Evolutionary conservation across 129 eudicot species (phyloP).

Genomic region (Helichrysum umbraculigerum): DNA sequence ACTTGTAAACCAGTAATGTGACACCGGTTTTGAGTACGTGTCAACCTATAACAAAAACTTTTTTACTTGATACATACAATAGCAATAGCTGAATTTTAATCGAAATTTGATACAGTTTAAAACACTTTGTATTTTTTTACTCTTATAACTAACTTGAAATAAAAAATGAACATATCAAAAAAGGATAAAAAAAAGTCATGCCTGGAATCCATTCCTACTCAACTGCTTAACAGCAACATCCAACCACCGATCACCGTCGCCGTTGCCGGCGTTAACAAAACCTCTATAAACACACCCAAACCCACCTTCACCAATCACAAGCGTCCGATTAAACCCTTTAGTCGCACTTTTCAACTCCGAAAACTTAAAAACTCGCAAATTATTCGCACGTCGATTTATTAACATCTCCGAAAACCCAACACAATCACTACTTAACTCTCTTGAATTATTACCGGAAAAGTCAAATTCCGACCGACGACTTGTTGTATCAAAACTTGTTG

Average conservation of each 20-base stretch:
- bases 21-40: too few species aligned
- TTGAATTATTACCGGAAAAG: slow-evolving; percentile 35
- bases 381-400: slow-evolving; percentile 48
- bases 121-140: too few species aligned
- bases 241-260: slow-evolving; percentile 33
- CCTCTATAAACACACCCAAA: slow-evolving; percentile 87
- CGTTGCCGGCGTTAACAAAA: slow-evolving; percentile 32
- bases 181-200: slow-evolving; percentile 42
- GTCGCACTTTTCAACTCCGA: slow-evolving; percentile 75
- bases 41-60: too few species aligned
- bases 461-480: slow-evolving; percentile 66
- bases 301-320: slow-evolving; percentile 88
- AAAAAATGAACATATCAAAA: background rate
- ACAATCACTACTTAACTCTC: slow-evolving; percentile 37
- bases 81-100: too few species aligned
- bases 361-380: slow-evolving; percentile 65
- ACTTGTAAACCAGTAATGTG: too few species aligned
- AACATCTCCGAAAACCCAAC: slow-evolving; percentile 48
- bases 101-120: too few species aligned
- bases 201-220: slow-evolving; percentile 94
- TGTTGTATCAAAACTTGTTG: slow-evolving; percentile 42
- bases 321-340: slow-evolving; percentile 57
- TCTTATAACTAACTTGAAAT: background rate
- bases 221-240: slow-evolving; percentile 90
- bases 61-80: too few species aligned